Percentiles rank a stretch among this genome's conserved stretches.
These are phyloP conservation scores for Gilbertella persicaria DNA, from an alignment of 371 early-diverging fungal genomes.

Conservation along the genomic window DNA sequence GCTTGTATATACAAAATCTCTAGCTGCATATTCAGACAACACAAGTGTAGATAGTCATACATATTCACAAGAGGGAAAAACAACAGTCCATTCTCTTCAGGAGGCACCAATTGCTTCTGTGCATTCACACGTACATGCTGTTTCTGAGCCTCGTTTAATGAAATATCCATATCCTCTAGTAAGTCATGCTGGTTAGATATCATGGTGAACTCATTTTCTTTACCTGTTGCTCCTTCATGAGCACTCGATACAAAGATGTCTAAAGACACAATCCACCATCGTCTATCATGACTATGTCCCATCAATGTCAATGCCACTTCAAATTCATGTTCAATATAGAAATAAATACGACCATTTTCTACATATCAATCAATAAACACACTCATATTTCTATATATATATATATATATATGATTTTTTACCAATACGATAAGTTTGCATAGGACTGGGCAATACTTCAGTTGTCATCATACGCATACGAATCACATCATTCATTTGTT, in stretches of 20 bases:
- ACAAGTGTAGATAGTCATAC: slow-evolving; percentile 70
- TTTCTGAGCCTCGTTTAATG: slow-evolving; percentile 53
- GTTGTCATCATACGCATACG: slow-evolving; percentile 64
- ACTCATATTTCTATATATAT: not conserved
- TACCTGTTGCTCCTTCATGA: slow-evolving; percentile 39
- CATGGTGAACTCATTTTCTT: not conserved
- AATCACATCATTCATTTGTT: slow-evolving; percentile 69
- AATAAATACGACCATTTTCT: slow-evolving; percentile 64
- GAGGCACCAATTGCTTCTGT: slow-evolving; percentile 55
- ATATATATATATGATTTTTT: not conserved
- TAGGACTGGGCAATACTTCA: slow-evolving; percentile 65
- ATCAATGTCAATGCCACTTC: slow-evolving; percentile 62
- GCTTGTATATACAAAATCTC: slow-evolving; percentile 70
- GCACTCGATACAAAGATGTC: slow-evolving; percentile 50
- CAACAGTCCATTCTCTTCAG: slow-evolving; percentile 9
- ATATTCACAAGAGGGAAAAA: slow-evolving; percentile 61
- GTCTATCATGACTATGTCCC: slow-evolving; percentile 51
- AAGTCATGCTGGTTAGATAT: not conserved
- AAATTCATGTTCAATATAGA: slow-evolving; percentile 71
- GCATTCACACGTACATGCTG: slow-evolving; percentile 51
- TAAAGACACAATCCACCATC: slow-evolving; percentile 63
- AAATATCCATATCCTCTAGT: slow-evolving; percentile 53
- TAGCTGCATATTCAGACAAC: slow-evolving; percentile 66
- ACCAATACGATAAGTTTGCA: slow-evolving; percentile 60
- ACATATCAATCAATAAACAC: not conserved